phyloP scores from a whole-genome alignment of 495 filamentous ascomycete genomes.

The Podospora bellae-mahoneyi region DNA sequence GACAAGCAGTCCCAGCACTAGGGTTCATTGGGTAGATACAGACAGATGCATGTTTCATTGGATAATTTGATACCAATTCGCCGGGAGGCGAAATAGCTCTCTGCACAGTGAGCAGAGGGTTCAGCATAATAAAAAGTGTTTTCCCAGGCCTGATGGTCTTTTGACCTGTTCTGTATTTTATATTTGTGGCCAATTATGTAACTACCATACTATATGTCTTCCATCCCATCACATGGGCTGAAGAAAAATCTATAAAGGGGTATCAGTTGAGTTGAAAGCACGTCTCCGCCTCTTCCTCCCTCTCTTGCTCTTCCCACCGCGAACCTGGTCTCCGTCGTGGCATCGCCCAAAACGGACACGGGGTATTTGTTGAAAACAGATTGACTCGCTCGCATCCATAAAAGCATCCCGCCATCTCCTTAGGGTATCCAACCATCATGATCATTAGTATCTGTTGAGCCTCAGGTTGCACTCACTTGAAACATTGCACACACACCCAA shows the following conservation, averaged over 20 bases:
- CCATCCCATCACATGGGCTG: background rate
- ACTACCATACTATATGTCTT: background rate
- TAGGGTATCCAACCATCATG: background rate
- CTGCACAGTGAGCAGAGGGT: background rate
- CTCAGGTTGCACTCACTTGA: background rate
- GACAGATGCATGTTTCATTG: background rate
- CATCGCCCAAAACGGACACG: constrained; percentile 5
- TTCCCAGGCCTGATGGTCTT: background rate
- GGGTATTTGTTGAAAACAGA: constrained; percentile 7
- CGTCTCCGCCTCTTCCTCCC: background rate
- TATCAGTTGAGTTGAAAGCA: constrained; percentile 12
- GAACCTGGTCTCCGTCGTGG: background rate
- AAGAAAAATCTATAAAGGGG: constrained; percentile 4
- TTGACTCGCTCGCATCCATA: constrained; percentile 7
- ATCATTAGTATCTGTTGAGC: background rate
- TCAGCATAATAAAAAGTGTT: background rate
- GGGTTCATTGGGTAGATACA: background rate
- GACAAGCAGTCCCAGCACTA: constrained; percentile 34
- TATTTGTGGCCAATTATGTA: background rate
- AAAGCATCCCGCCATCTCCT: background rate
- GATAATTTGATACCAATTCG: background rate
- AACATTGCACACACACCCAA: background rate
- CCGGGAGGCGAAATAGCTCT: too few species aligned
- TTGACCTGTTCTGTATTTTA: background rate
- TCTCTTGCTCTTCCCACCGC: background rate